Conservation (phyloP, 2,329 filamentous ascomycete genomes). For the Cladosporium sp. region DNA sequence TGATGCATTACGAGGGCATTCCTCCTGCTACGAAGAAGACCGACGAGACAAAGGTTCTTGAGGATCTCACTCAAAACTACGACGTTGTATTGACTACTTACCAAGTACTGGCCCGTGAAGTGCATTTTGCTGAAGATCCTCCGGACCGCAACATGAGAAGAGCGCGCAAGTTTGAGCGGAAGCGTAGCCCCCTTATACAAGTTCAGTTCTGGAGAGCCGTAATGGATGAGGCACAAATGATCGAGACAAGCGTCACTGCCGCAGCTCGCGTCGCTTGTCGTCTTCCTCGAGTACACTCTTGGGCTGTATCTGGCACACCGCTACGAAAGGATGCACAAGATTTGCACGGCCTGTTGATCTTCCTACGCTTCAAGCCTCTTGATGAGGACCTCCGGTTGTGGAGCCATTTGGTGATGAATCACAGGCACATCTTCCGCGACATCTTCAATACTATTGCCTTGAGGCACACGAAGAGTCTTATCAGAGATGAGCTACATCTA, state of each 20-base stretch:
- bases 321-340: slow-evolving; percentile 76
- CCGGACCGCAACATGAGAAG: slow-evolving; percentile 67
- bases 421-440: slow-evolving; percentile 61
- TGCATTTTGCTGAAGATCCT: slow-evolving; percentile 69
- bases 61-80: slow-evolving; percentile 42
- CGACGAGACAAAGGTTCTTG: slow-evolving; percentile 37
- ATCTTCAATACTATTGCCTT: slow-evolving; percentile 72
- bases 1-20: slow-evolving; percentile 55
- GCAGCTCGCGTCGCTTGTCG: slow-evolving; percentile 75
- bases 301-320: slow-evolving; percentile 90
- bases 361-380: slow-evolving; percentile 76
- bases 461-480: slow-evolving; percentile 78
- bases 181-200: slow-evolving; percentile 73
- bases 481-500: slow-evolving; percentile 73
- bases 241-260: slow-evolving; percentile 81
- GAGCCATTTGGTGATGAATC: slow-evolving; percentile 57
- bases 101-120: slow-evolving; percentile 69
- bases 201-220: slow-evolving; percentile 85
- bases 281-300: slow-evolving; percentile 80
- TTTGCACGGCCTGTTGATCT: slow-evolving; percentile 74
- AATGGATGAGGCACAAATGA: slow-evolving; percentile 79
- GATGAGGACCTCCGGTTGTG: slow-evolving; percentile 62
- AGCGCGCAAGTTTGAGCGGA: slow-evolving; percentile 45
- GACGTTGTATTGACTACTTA: slow-evolving; percentile 63
- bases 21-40: slow-evolving; percentile 28